Base-by-base conservation (phyloP, 306 rosid genomes). In the Vicia villosa region DNA sequence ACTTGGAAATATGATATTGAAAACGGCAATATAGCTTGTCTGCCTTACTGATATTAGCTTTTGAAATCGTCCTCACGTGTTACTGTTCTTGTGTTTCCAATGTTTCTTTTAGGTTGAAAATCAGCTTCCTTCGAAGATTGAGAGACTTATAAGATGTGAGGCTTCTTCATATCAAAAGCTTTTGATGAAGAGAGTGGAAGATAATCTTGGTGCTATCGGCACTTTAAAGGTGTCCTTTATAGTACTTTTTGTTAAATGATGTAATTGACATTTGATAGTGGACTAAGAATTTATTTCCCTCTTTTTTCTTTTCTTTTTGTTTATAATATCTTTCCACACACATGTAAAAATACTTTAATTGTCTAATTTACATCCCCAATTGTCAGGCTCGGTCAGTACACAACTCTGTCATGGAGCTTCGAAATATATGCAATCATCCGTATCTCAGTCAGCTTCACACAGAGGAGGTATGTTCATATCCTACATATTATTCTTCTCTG, bases 91-190 rank as follows among this genome's bases (percentile, higher is more conserved):
- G 66, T 54, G 8, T 79, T 77, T 63, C 69, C 65, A 55, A 50
- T 49, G 69, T 76, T 26, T 16, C 69, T 63, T 72, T 45, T 70
- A 94, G 98, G 98, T 94, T 69, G 98, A 94, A 82, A 90, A 94
- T 84, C 4, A 94, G 80, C 84, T 95, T 30, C 99, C 99, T 28
- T 97, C 89, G 81, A 95, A 95, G 91, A 91, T 95, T 76, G 99
- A 89, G 82, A 89, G 99, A 79, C 91, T 95, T 59, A 64, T 95
- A 63, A 82, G 99, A 81, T 95, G 99, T 9, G 99, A 95, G 88
- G 96, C 99, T 74, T 95, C 99, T 77, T 96, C 97, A 42, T 95
- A 95, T 79, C 99, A 95, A 76, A 95, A 95, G 73, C 99, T 95
- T 81, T 68, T 95, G 82, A 95, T 95, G 95, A 95, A 88, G 87